Evolutionary conservation across 2,329 filamentous ascomycete genomes (phyloP), one percentile per base, ranked within the genome.

Genomic region (Hirsutella minnesotensis): DNA sequence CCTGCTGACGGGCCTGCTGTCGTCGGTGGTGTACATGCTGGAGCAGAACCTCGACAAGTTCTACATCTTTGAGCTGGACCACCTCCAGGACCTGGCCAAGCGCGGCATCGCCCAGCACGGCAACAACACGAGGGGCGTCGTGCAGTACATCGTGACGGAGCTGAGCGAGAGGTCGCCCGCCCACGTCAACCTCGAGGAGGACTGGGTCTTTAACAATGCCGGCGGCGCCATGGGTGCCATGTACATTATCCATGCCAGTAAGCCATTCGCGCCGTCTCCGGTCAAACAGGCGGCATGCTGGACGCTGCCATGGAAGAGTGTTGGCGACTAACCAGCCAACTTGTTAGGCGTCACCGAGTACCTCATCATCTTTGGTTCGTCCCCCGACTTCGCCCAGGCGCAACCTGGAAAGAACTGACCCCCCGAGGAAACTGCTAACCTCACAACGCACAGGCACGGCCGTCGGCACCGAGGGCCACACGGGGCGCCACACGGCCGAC

Each of bases 121-220:
- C 52, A 84, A 89, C 60, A 75, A 90, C 66, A 94, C 86, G 13
- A 63, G 70, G 44, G 69, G 70, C 44, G 73, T 88, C 9, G 82
- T 87, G 46, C 58, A 71, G 49, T 79, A 75, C 64, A 88, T 94
- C 51, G 77, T 86, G 41, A 56, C 66, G 46, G 80, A 86, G 64
- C 71, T 94, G 43, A 67, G 69, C 51, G 56, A 57, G 39, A 73
- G 70, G 53, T 53, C 66, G 58, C 59, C 64, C 40, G 53, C 55
- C 40, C 66, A 86, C 61, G 57, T 90, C 57, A 87, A 83, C 65
- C 59, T 75, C 43, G 67, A 82, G 46, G 78, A 90, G 65, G 83
- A 90, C 62, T 94, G 86, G 86, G 72, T 94, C 38, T 90, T 94
- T 56, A 94, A 94, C 72, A 94, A 94, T 57, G 86, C 86, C 41